A percentile compares a stretch with the other conserved stretches of the same genome.
Evolutionary conservation across 176 grass and related monocot genomes (phyloP).

Genomic region (Carex cristatella): DNA sequence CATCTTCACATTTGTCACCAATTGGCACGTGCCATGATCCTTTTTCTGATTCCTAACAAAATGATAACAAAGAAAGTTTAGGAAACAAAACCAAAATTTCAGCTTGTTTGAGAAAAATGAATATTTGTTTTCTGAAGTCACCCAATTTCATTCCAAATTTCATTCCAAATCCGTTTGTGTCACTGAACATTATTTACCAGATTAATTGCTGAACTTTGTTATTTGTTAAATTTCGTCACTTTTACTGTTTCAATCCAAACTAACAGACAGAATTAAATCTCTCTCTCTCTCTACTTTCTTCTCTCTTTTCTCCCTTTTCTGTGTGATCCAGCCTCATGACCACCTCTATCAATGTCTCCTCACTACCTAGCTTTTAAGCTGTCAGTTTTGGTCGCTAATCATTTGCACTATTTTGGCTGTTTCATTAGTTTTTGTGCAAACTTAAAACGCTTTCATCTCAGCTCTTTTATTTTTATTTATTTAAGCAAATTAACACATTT

Average conservation of each 20-base stretch:
- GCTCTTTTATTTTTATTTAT: neutral
- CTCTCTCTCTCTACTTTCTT: no score
- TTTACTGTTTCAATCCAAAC: no score
- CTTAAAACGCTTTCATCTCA: neutral
- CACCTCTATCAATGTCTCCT: no score
- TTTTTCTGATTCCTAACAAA: conserved; percentile 50
- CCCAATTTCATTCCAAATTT: no score
- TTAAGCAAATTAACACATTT: neutral
- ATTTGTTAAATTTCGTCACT: no score
- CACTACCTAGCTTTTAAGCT: no score
- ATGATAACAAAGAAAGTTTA: neutral
- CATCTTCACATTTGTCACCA: conserved; percentile 53
- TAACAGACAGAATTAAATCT: no score
- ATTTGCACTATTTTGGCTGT: neutral
- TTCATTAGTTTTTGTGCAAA: neutral
- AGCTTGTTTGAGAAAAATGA: neutral
- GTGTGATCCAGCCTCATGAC: no score
- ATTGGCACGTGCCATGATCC: conserved; percentile 88
- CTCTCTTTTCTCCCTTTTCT: no score
- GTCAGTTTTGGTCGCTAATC: neutral
- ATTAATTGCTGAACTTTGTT: no score
- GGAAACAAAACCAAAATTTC: neutral
- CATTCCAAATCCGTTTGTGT: no score
- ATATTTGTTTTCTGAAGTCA: neutral
- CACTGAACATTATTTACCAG: no score